phyloP scores from a whole-genome alignment of 2,329 filamentous ascomycete genomes.

The Fusarium agapanthi region DNA sequence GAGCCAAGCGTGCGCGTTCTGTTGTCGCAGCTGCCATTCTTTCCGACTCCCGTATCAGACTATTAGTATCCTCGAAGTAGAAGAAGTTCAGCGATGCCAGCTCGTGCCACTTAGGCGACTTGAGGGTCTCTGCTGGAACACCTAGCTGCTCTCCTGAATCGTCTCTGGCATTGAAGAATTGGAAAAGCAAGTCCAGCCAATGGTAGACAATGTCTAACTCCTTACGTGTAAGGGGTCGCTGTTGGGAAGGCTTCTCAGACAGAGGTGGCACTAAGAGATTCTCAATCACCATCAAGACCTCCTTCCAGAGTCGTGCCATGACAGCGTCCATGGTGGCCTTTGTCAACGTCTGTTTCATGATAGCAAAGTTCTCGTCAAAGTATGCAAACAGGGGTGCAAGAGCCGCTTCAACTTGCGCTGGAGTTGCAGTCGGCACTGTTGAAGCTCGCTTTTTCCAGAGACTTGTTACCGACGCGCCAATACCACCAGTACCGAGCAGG shows the following conservation, averaged over 20 bases:
- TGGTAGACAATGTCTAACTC: slow-evolving; percentile 95
- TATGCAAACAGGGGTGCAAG: slow-evolving; percentile 88
- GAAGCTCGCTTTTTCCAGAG: slow-evolving; percentile 70
- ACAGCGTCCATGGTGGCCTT: slow-evolving; percentile 97
- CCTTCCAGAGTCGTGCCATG: slow-evolving; percentile 98
- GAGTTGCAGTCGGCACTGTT: slow-evolving; percentile 66
- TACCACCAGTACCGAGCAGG: slow-evolving; percentile 75
- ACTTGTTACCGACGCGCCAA: slow-evolving; percentile 76
- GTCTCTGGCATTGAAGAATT: slow-evolving; percentile 94
- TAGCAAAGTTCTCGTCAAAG: slow-evolving; percentile 98
- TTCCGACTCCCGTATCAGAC: slow-evolving; percentile 93
- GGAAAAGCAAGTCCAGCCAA: slow-evolving; percentile 90
- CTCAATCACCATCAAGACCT: slow-evolving; percentile 92
- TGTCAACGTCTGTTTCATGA: slow-evolving; percentile 97
- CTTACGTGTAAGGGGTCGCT: slow-evolving; percentile 82
- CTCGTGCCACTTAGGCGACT: slow-evolving; percentile 98
- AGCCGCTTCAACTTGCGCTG: slow-evolving; percentile 80
- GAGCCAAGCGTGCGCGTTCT: slow-evolving; percentile 76
- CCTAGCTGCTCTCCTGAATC: slow-evolving; percentile 85
- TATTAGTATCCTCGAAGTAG: slow-evolving; percentile 93
- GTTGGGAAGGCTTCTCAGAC: slow-evolving; percentile 90
- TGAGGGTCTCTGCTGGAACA: slow-evolving; percentile 89
- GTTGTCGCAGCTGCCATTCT: slow-evolving; percentile 91
- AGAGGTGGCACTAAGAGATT: slow-evolving; percentile 89
- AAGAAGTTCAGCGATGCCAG: slow-evolving; percentile 97